phyloP scores from a whole-genome alignment of 1,284 basidiomycete genomes.

The Tilletia indica region DNA sequence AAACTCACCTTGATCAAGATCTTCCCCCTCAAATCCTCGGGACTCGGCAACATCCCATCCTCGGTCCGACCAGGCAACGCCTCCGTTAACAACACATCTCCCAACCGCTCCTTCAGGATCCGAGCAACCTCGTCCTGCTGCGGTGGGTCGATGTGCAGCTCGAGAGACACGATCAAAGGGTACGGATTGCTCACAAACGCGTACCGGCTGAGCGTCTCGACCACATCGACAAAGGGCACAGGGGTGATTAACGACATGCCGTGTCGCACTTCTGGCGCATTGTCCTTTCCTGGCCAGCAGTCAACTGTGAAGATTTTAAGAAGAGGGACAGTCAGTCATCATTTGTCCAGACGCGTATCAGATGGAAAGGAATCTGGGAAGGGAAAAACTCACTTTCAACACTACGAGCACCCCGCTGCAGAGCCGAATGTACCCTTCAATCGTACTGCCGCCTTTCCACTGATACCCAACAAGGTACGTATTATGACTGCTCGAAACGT shows the following conservation, averaged over 20 bases:
- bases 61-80: conserved; percentile 55
- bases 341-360: too few relatives aligned
- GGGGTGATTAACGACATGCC: conserved; percentile 87
- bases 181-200: conserved; percentile 91
- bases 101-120: conserved; percentile 78
- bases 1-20: conserved; percentile 71
- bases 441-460: conserved; percentile 85
- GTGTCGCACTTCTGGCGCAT: conserved; percentile 66
- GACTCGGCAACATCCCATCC: conserved; percentile 70
- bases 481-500: conserved; percentile 90
- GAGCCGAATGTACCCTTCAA: conserved; percentile 94
- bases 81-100: conserved; percentile 64
- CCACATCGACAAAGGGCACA: conserved; percentile 78
- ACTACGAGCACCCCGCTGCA: conserved; percentile 83
- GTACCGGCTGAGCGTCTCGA: conserved; percentile 83
- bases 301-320: conserved; percentile 73
- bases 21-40: conserved; percentile 75
- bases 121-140: conserved; percentile 80
- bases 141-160: conserved; percentile 78
- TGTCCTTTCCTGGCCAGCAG: conserved; percentile 79
- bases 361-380: too few relatives aligned
- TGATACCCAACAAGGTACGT: conserved; percentile 95
- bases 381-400: conserved; percentile 59
- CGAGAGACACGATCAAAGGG: conserved; percentile 89
- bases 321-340: too few relatives aligned